These are phyloP conservation scores for Talinum fruticosum DNA, from an alignment of 148 eudicot genomes.

Conservation along the genomic window DNA sequence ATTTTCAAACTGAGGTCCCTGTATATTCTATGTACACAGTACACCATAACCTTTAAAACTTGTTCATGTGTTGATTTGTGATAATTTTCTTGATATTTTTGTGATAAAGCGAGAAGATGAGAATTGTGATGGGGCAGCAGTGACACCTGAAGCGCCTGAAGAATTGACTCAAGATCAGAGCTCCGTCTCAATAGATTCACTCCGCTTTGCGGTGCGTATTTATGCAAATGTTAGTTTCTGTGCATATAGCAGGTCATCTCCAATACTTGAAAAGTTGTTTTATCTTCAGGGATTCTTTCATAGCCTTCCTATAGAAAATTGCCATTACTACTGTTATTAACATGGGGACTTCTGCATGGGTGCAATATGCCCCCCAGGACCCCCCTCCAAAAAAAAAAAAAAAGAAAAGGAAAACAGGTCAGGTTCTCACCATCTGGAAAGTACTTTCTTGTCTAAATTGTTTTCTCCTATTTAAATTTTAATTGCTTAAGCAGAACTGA, in stretches of 20 bases:
- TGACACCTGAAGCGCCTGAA: slow-evolving; percentile 22
- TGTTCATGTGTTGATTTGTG: background rate
- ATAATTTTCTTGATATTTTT: background rate
- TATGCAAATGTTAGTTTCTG: background rate
- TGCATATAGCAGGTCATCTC: background rate
- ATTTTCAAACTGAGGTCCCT: background rate
- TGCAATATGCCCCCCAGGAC: background rate
- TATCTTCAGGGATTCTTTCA: background rate
- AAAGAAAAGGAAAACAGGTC: too few species aligned
- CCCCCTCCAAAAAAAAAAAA: background rate
- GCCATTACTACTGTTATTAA: background rate
- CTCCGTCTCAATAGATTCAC: slow-evolving; percentile 38
- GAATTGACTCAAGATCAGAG: slow-evolving; percentile 34
- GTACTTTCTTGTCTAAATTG: background rate
- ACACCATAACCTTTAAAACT: background rate
- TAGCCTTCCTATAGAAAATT: background rate
- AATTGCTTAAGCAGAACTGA: background rate
- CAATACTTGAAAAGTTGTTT: background rate
- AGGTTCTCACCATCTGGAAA: background rate
- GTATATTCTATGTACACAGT: background rate
- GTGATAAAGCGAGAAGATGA: slow-evolving; percentile 31
- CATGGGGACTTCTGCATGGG: background rate
- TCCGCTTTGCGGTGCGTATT: slow-evolving; percentile 76
- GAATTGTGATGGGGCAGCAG: slow-evolving; percentile 16
- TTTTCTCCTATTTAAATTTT: background rate